These are phyloP conservation scores for Schizochytrium sp. DNA, from an alignment of 108 stramenopile species.

Conservation along the genomic window DNA sequence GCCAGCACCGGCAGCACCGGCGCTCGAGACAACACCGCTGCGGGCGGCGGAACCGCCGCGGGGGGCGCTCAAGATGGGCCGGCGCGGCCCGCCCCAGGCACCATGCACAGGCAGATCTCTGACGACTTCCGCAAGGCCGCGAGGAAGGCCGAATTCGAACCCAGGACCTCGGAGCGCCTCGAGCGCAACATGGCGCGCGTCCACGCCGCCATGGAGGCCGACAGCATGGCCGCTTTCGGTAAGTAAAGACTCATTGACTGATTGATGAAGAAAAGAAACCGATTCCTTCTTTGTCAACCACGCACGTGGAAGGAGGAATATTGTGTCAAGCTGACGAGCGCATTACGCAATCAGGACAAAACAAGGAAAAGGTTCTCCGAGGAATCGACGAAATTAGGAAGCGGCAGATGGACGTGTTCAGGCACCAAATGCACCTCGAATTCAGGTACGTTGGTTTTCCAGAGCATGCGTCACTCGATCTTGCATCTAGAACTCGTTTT, in stretches of 20 bases:
- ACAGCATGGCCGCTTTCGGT: not conserved
- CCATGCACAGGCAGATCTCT: not conserved
- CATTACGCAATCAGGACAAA: not conserved
- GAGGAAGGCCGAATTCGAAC: not conserved
- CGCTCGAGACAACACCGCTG: no score
- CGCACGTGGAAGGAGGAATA: not conserved
- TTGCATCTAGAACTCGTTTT: no score
- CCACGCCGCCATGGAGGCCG: not conserved
- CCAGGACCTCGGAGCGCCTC: not conserved
- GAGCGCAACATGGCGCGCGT: not conserved
- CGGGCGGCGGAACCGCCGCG: no score
- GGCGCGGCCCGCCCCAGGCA: no score
- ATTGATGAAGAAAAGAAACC: not conserved
- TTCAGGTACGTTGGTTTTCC: not conserved
- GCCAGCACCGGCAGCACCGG: no score
- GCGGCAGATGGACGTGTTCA: not conserved
- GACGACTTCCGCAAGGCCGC: not conserved
- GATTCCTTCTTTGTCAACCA: not conserved
- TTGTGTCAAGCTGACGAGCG: not conserved
- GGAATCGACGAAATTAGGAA: not conserved
- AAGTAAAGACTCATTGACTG: not conserved
- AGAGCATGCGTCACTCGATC: no score
- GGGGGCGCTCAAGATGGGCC: no score
- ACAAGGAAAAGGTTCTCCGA: not conserved
- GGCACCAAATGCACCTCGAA: slow-evolving; percentile 2